Conservation (phyloP, 768 basidiomycete species). For the Lentinula aciculospora region DNA sequence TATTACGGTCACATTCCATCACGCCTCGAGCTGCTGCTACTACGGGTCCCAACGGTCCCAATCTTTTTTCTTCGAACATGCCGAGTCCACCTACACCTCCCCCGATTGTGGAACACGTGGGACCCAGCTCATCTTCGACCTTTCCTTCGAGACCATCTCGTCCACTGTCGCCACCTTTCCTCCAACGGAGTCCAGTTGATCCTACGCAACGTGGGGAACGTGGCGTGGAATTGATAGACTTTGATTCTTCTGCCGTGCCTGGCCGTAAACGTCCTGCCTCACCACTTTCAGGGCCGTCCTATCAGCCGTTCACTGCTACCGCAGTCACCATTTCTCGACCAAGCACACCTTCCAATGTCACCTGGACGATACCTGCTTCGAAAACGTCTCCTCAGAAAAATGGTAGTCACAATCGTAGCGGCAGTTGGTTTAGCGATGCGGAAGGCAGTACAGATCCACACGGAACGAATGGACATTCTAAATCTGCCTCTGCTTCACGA, state of each 20-base stretch:
- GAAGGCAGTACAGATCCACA: conserved; percentile 23
- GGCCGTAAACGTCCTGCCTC: conserved; percentile 65
- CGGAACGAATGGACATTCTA: conserved; percentile 29
- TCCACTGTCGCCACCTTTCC: conserved; percentile 47
- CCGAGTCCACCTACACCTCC: not conserved
- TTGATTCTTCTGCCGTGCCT: conserved; percentile 46
- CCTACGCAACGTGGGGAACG: conserved; percentile 29
- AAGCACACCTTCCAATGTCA: conserved; percentile 65
- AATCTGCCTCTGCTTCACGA: conserved; percentile 36
- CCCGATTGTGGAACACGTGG: conserved; percentile 29
- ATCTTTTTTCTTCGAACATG: conserved; percentile 26
- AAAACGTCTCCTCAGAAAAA: conserved; percentile 22
- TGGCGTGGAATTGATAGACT: conserved; percentile 30
- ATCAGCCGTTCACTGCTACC: conserved; percentile 54
- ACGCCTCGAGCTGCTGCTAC: conserved; percentile 80
- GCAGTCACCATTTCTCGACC: conserved; percentile 53
- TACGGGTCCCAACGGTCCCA: conserved; percentile 31
- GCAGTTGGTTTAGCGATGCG: conserved; percentile 50
- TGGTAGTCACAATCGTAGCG: conserved; percentile 46
- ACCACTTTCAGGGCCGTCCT: conserved; percentile 56
- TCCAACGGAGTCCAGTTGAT: conserved; percentile 54
- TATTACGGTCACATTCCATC: conserved; percentile 63
- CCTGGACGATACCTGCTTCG: conserved; percentile 48
- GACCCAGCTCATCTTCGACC: conserved; percentile 55
- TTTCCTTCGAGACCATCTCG: conserved; percentile 37